These are phyloP conservation scores for Globisporangium okanoganense DNA, from an alignment of 352 stramenopile species.

Conservation along the genomic window DNA sequence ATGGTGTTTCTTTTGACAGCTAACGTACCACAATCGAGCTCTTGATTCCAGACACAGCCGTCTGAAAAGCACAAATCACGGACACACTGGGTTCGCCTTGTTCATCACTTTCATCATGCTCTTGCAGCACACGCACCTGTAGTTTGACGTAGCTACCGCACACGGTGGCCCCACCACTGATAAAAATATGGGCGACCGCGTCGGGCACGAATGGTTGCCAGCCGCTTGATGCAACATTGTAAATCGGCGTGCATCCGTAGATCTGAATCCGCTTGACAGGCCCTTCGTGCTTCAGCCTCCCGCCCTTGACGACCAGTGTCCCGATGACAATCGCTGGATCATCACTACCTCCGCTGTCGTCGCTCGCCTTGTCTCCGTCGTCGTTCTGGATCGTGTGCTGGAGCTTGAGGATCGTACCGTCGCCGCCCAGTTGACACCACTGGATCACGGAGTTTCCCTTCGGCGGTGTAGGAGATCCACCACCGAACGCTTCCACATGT, in stretches of 20 bases:
- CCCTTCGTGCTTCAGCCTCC: constrained; percentile 39
- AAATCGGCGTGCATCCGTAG: constrained; percentile 77
- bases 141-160: constrained; percentile 51
- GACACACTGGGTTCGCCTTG: neutral
- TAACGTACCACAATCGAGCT: constrained; percentile 43
- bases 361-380: neutral
- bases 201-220: constrained; percentile 50
- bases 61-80: constrained; percentile 14
- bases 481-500: constrained; percentile 48
- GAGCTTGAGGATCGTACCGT: constrained; percentile 70
- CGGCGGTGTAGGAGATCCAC: constrained; percentile 25
- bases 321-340: constrained; percentile 16
- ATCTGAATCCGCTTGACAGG: constrained; percentile 63
- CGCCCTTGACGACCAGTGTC: constrained; percentile 57
- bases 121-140: constrained; percentile 27
- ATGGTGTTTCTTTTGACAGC: neutral
- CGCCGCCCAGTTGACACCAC: constrained; percentile 79
- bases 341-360: constrained; percentile 1
- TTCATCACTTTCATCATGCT: neutral
- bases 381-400: constrained; percentile 29
- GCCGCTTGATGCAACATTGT: constrained; percentile 35
- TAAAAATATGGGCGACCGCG: constrained; percentile 54
- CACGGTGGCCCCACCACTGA: constrained; percentile 60
- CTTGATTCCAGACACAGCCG: constrained; percentile 30
- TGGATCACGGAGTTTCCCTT: constrained; percentile 29